Percentiles rank a stretch among this genome's conserved stretches.
Evolutionary conservation across 768 basidiomycete genomes (phyloP).

Genomic region (Boletellus emodensis): DNA sequence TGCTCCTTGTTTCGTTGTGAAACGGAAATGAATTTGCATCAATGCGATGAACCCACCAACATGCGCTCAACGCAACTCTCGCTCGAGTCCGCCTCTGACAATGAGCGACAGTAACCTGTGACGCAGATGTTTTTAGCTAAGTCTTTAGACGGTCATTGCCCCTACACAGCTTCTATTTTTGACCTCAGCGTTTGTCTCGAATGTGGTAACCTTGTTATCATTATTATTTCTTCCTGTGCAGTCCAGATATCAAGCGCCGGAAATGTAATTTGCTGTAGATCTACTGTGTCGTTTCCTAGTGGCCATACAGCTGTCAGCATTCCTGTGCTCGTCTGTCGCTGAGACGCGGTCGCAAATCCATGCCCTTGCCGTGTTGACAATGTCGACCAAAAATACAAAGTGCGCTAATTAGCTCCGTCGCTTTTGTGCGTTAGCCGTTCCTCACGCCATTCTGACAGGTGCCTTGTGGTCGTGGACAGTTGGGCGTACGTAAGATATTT

Average conservation of each 20-base stretch:
- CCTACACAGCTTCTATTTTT: constrained; percentile 17
- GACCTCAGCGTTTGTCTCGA: constrained; percentile 18
- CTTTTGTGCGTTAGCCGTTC: constrained; percentile 23
- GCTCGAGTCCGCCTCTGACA: constrained; percentile 20
- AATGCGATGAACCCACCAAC: constrained; percentile 17
- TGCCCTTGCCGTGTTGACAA: constrained; percentile 27
- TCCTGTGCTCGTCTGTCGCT: constrained; percentile 18
- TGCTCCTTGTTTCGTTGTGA: constrained; percentile 23
- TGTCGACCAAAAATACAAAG: constrained; percentile 30
- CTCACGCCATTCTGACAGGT: constrained; percentile 30
- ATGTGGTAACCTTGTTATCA: constrained; percentile 14
- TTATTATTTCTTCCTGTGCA: constrained; percentile 11
- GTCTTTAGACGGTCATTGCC: constrained; percentile 8
- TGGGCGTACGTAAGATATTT: constrained; percentile 32
- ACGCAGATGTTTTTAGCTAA: constrained; percentile 25
- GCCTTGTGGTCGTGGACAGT: constrained; percentile 31
- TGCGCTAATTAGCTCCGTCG: constrained; percentile 31
- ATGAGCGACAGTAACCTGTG: constrained; percentile 23
- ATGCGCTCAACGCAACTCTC: constrained; percentile 18
- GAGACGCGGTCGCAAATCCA: constrained; percentile 29
- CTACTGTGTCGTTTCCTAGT: constrained; percentile 24
- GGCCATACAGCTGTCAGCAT: constrained; percentile 21
- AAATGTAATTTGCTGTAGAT: constrained; percentile 27
- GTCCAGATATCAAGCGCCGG: constrained; percentile 19
- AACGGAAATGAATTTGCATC: constrained; percentile 34